Evolutionary conservation across 1,284 basidiomycete genomes (phyloP), one percentile per base, ranked within the genome.

Genomic region (Flammula alnicola): DNA sequence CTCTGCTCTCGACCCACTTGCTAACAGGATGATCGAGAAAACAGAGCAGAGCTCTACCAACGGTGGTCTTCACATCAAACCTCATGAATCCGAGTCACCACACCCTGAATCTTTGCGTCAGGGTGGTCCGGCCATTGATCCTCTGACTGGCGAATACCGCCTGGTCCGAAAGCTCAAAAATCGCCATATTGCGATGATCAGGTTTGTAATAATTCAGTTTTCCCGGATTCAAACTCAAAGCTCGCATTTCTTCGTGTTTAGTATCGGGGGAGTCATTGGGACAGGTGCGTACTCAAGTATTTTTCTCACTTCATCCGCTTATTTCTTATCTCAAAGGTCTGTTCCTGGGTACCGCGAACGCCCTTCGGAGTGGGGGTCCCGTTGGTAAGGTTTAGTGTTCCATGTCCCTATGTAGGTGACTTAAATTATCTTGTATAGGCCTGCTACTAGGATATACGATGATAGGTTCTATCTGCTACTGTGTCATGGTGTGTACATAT

Each of bases 221-320:
- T 17, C 10, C 16, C 14, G 16, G 17, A 2, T 30, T 44, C 25
- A 47, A 49, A 30, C 47, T 46, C 43, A 35, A 39, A 33, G 11
- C 36, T 14, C 27, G 67, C 32, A 27, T 16, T 32, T 27, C 8
- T 57, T 41, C 19, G 10, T 36, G 16, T 51, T 8, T 36, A 77
- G 75, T 72, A 84, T 83, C 42, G 81, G 81, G 44, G 86, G 88
- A 70, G 88, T 91, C 51, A 90, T 91, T 56, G 88, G 88, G 48
- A 90, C 87, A 47, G 76, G 83, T 69, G 5, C 25, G 25, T 31
- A n/a, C 12, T 27, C 14, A 32, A 33, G 27, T 22, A 26, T 26
- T 49, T 35, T 25, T 10, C 14, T 22, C 14, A 19, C 46, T 41
- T 44, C 29, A 30, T 37, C 8, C 8, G 12, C 17, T 17, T 8